Percentiles rank a stretch among this genome's conserved stretches.
These are phyloP conservation scores for Hymenoscyphus infarciens DNA, from an alignment of 2,329 filamentous ascomycete species.

Conservation along the genomic window DNA sequence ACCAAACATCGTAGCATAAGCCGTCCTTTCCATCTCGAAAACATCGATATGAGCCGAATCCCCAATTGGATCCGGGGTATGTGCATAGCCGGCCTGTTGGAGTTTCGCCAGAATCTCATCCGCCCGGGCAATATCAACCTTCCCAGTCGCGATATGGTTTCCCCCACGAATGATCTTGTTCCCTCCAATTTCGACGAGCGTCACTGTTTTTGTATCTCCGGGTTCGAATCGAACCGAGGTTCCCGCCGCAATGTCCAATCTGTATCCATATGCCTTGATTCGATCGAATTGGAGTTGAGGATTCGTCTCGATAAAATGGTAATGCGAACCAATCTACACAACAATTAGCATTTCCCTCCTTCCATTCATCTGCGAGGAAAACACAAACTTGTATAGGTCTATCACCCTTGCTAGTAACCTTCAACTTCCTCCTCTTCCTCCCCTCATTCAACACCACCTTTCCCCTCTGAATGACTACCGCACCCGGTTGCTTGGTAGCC, in stretches of 20 bases:
- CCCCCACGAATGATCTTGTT: slow-evolving; percentile 77
- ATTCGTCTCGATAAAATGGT: slow-evolving; percentile 95
- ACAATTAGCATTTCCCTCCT: slow-evolving; percentile 12
- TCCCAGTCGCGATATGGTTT: slow-evolving; percentile 72
- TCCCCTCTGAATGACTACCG: slow-evolving; percentile 64
- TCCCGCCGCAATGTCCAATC: slow-evolving; percentile 85
- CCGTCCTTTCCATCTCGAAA: slow-evolving; percentile 69
- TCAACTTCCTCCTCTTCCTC: slow-evolving; percentile 67
- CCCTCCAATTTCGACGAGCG: slow-evolving; percentile 83
- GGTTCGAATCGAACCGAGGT: slow-evolving; percentile 93
- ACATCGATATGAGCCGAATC: slow-evolving; percentile 53
- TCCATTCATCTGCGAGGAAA: neutral
- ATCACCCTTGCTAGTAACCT: slow-evolving; percentile 82
- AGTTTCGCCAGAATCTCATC: slow-evolving; percentile 66
- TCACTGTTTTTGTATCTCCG: slow-evolving; percentile 86
- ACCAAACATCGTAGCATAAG: slow-evolving; percentile 87
- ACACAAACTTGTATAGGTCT: slow-evolving; percentile 67
- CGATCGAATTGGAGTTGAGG: slow-evolving; percentile 87
- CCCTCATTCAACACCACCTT: slow-evolving; percentile 70
- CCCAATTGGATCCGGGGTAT: slow-evolving; percentile 61
- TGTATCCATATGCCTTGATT: slow-evolving; percentile 73
- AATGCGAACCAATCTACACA: slow-evolving; percentile 75
- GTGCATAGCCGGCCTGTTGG: slow-evolving; percentile 72
- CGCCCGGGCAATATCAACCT: slow-evolving; percentile 59
- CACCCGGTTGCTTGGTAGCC: slow-evolving; percentile 69